These are phyloP conservation scores for Torulaspora delbrueckii DNA, from an alignment of 805 yeast genomes.

Conservation along the genomic window DNA sequence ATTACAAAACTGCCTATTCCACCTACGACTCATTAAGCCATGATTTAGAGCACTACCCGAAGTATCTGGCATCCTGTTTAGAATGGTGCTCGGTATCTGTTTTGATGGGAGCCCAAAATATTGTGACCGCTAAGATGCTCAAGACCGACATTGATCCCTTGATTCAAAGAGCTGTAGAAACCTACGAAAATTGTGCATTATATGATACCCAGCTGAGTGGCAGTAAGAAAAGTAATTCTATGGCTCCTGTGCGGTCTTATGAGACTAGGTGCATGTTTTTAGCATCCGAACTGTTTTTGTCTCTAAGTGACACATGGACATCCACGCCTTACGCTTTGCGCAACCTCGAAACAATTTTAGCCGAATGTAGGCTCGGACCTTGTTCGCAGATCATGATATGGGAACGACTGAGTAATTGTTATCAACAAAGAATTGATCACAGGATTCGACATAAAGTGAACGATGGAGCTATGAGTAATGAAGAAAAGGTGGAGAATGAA, in stretches of 20 bases:
- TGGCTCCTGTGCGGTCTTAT: conserved; percentile 42
- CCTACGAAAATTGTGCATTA: conserved; percentile 38
- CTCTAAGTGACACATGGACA: conserved; percentile 40
- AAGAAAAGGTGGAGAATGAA: conserved; percentile 2
- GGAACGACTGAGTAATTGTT: conserved; percentile 53
- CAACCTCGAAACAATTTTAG: conserved; percentile 43
- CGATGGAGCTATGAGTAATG: conserved; percentile 3
- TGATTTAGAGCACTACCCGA: conserved; percentile 57
- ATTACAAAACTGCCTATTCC: conserved; percentile 76
- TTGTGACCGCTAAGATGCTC: conserved; percentile 39
- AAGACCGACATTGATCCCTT: conserved; percentile 45
- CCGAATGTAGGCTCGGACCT: conserved; percentile 42
- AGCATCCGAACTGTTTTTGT: conserved; percentile 62
- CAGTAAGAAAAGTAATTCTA: conserved; percentile 49
- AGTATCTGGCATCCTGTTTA: conserved; percentile 62
- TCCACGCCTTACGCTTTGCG: conserved; percentile 42
- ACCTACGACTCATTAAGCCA: conserved; percentile 78
- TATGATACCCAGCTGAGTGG: conserved; percentile 28
- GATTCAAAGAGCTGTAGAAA: conserved; percentile 22
- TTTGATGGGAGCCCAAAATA: conserved; percentile 49
- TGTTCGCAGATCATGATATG: conserved; percentile 47
- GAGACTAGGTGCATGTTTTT: conserved; percentile 64
- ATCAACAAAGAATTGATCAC: conserved; percentile 40
- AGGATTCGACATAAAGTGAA: conserved; percentile 32
- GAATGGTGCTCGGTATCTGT: conserved; percentile 80